Conservation (phyloP, 768 basidiomycete species). For the Tulasnella calospora region DNA sequence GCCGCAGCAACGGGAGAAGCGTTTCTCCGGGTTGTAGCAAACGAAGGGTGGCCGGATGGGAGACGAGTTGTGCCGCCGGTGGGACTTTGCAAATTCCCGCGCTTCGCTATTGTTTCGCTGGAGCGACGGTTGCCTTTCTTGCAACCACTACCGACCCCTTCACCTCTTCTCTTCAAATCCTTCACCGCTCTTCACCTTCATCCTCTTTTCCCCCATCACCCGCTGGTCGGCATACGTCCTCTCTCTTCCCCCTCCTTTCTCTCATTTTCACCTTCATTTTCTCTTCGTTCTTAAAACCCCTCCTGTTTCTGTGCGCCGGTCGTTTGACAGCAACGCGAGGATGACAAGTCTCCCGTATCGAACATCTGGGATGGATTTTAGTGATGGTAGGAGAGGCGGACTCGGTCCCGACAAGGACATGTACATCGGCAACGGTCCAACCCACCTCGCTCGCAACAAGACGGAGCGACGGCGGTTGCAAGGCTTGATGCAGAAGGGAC, state of each 20-base stretch:
- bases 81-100: neutral
- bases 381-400: neutral
- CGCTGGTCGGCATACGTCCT: too few relatives aligned
- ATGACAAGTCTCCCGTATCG: neutral
- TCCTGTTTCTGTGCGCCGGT: neutral
- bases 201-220: too few relatives aligned
- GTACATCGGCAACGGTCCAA: neutral
- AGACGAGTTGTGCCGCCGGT: neutral
- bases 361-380: conserved; percentile 2
- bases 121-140: too few relatives aligned
- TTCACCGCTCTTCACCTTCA: too few relatives aligned
- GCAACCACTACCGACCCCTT: too few relatives aligned
- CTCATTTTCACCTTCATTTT: neutral
- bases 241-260: too few relatives aligned
- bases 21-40: neutral
- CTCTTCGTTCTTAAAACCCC: neutral
- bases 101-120: too few relatives aligned
- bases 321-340: conserved; percentile 4
- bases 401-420: neutral
- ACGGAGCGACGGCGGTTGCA: conserved; percentile 78
- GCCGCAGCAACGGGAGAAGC: neutral
- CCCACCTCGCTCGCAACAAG: conserved; percentile 67
- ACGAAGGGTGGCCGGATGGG: neutral
- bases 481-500: conserved; percentile 54
- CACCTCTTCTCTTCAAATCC: too few relatives aligned